Conservation (phyloP, 305 asterid genomes). For the Coffea humblotiana region DNA sequence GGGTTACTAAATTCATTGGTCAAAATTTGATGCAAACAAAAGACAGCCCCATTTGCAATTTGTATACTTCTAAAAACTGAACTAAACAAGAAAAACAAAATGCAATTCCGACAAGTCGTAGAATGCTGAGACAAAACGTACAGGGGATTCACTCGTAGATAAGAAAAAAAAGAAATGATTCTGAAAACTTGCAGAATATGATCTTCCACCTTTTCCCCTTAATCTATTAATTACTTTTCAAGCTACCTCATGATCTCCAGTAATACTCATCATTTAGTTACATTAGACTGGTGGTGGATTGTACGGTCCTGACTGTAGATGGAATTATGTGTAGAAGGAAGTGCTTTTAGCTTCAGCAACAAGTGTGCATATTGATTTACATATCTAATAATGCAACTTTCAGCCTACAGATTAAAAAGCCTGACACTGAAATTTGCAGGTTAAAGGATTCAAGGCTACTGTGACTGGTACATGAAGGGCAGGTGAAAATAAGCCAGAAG, state of each 20-base stretch:
- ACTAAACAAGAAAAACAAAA: background rate
- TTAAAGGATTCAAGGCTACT: background rate
- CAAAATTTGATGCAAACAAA: background rate
- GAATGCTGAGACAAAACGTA: conserved; percentile 1
- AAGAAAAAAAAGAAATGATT: background rate
- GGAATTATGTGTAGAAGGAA: background rate
- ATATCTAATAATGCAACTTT: background rate
- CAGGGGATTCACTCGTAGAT: background rate
- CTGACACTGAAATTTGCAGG: background rate
- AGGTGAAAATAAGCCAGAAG: background rate
- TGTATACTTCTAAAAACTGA: background rate
- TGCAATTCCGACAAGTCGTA: background rate
- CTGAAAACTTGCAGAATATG: background rate
- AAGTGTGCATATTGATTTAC: background rate
- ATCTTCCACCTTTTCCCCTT: background rate
- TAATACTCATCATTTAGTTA: background rate
- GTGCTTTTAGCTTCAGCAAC: background rate
- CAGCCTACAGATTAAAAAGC: background rate
- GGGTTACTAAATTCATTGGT: background rate
- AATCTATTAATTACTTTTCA: background rate
- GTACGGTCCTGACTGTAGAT: background rate
- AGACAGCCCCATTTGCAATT: background rate
- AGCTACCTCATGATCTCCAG: background rate
- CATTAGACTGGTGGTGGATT: background rate
- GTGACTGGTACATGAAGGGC: background rate